These are phyloP conservation scores for Agaricus subrufescens DNA, from an alignment of 768 basidiomycete genomes.

Conservation along the genomic window DNA sequence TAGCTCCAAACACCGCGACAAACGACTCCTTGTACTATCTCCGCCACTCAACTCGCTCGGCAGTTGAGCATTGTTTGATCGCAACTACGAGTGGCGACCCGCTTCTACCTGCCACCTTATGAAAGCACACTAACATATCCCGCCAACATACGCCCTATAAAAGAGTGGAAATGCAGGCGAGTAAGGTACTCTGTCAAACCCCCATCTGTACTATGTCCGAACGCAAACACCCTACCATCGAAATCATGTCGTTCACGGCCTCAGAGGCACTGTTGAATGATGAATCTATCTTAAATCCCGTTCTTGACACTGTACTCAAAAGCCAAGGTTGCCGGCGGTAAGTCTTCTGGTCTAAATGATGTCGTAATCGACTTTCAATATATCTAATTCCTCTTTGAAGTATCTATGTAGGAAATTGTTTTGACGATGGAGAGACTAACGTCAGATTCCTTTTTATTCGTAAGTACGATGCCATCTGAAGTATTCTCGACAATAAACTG, in stretches of 20 bases:
- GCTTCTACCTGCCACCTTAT: no score
- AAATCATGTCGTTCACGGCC: conserved; percentile 1
- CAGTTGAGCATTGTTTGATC: no score
- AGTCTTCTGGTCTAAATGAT: background rate
- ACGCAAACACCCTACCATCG: background rate
- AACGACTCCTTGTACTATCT: no score
- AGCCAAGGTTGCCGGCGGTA: background rate
- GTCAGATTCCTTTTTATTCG: background rate
- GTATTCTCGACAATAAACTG: background rate
- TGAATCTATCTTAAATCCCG: background rate
- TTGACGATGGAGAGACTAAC: conserved; percentile 6
- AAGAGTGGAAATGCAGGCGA: background rate
- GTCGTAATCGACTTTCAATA: background rate
- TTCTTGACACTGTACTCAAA: background rate
- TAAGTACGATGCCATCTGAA: background rate
- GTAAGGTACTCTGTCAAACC: background rate
- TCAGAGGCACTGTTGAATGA: background rate
- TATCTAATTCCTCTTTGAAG: background rate
- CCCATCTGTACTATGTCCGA: background rate
- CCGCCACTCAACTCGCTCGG: no score
- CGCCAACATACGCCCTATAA: no score
- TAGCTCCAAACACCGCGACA: no score
- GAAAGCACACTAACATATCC: no score
- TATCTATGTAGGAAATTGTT: background rate
- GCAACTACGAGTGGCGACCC: no score